Conservation (phyloP, 106 monocot species). For the Gastrodia elata region DNA sequence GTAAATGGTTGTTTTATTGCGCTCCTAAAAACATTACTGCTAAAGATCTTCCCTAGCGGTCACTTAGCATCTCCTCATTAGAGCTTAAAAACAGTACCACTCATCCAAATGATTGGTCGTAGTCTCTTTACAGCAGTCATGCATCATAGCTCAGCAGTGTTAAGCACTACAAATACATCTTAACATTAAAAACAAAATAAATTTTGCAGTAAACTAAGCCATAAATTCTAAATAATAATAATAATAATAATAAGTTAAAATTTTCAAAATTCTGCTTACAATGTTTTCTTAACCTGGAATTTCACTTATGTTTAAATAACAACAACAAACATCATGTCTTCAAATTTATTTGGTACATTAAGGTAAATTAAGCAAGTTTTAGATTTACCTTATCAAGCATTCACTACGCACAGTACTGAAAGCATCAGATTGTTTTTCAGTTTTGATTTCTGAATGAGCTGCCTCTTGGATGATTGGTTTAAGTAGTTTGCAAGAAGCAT, state of each 20-base stretch:
- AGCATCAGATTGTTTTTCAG: not conserved
- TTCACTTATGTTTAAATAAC: not conserved
- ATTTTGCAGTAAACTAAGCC: not conserved
- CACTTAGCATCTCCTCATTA: no score
- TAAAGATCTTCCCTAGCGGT: no score
- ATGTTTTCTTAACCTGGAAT: not conserved
- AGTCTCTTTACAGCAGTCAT: not conserved
- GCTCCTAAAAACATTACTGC: no score
- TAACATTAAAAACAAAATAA: not conserved
- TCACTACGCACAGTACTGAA: not conserved
- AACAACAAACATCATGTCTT: not conserved
- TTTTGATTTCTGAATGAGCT: not conserved
- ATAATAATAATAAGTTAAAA: not conserved
- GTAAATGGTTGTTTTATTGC: no score
- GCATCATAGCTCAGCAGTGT: not conserved
- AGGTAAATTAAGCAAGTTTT: not conserved
- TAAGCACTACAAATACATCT: not conserved
- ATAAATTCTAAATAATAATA: not conserved
- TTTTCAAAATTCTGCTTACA: not conserved
- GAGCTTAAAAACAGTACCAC: not conserved
- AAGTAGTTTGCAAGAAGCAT: constrained; percentile 2
- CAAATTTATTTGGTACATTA: not conserved
- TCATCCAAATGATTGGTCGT: not conserved
- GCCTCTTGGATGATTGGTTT: not conserved
- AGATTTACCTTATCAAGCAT: not conserved